Evolutionary conservation across 2,329 filamentous ascomycete genomes (phyloP).

Genomic region (Myotisia sp.): DNA sequence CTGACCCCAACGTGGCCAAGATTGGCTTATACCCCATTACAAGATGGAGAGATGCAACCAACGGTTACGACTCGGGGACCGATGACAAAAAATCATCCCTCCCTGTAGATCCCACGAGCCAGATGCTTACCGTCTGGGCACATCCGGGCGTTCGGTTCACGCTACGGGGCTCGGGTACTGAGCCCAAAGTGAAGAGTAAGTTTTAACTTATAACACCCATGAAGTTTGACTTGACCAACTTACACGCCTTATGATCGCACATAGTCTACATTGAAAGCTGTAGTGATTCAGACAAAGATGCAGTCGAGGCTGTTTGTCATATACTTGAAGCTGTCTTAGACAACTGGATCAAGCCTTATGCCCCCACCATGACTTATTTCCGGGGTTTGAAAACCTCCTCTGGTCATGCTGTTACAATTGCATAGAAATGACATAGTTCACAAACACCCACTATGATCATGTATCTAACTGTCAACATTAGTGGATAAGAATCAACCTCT

Average conservation of each 20-base stretch:
- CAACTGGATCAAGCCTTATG: slow-evolving; percentile 27
- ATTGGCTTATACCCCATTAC: slow-evolving; percentile 40
- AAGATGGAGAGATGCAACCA: slow-evolving; percentile 49
- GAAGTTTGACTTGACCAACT: background rate
- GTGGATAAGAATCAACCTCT: too few species aligned
- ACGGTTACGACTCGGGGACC: slow-evolving; percentile 45
- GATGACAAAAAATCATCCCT: slow-evolving; percentile 39
- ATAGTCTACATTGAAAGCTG: slow-evolving; percentile 32
- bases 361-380: slow-evolving; percentile 26
- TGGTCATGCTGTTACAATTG: slow-evolving; percentile 18
- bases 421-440: background rate
- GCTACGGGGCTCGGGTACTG: slow-evolving; percentile 47
- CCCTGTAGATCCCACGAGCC: slow-evolving; percentile 42
- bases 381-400: slow-evolving; percentile 26
- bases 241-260: background rate
- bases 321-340: slow-evolving; percentile 24
- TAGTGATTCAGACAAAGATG: slow-evolving; percentile 22
- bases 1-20: slow-evolving; percentile 28
- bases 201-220: too few species aligned
- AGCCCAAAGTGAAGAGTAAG: slow-evolving; percentile 51
- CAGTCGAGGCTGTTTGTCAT: slow-evolving; percentile 24
- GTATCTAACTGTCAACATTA: too few species aligned
- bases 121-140: slow-evolving; percentile 51
- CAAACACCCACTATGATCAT: background rate
- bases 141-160: slow-evolving; percentile 43